A percentile compares a stretch with the other conserved stretches of the same genome.
Conservation (phyloP, 2,329 filamentous ascomycete genomes). For the Berkeleyomyces basicola region DNA sequence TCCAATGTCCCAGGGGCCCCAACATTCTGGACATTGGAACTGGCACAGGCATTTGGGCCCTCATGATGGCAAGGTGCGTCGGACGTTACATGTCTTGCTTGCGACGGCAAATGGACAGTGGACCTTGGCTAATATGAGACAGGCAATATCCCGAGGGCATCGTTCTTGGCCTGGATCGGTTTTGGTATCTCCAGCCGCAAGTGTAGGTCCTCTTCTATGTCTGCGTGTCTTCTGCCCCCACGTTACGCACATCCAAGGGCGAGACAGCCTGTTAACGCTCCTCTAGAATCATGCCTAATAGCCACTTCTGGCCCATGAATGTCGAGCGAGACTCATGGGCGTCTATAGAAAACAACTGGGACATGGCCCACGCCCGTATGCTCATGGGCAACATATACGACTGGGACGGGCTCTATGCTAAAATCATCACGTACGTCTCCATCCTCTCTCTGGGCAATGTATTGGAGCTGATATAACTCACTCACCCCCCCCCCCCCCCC, state of each 20-base stretch:
- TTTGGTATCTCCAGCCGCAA: slow-evolving; percentile 24
- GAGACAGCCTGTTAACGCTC: not conserved
- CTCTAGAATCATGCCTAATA: slow-evolving; percentile 51
- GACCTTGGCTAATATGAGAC: not conserved
- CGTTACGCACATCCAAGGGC: no score
- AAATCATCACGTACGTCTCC: slow-evolving; percentile 43
- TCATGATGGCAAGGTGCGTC: slow-evolving; percentile 63
- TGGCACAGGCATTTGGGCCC: slow-evolving; percentile 82
- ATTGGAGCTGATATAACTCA: not conserved
- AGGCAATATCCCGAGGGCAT: slow-evolving; percentile 16
- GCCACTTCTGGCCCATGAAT: slow-evolving; percentile 54
- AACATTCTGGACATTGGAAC: slow-evolving; percentile 55
- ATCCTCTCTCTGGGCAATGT: not conserved
- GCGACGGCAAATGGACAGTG: no score
- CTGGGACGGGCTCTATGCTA: slow-evolving; percentile 60
- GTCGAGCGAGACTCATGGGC: slow-evolving; percentile 56
- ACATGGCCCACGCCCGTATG: slow-evolving; percentile 71
- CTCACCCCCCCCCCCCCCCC: not conserved
- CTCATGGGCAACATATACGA: slow-evolving; percentile 60
- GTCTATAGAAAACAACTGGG: slow-evolving; percentile 39
- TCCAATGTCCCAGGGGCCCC: slow-evolving; percentile 13
- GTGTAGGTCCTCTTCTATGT: slow-evolving; percentile 18
- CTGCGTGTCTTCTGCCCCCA: not conserved
- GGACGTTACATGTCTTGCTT: not conserved
- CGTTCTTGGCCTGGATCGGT: slow-evolving; percentile 25